Evolutionary conservation across 2,329 filamentous ascomycete species (phyloP), one percentile per base, ranked within the genome.

Genomic region (Fusarium goolgardi): DNA sequence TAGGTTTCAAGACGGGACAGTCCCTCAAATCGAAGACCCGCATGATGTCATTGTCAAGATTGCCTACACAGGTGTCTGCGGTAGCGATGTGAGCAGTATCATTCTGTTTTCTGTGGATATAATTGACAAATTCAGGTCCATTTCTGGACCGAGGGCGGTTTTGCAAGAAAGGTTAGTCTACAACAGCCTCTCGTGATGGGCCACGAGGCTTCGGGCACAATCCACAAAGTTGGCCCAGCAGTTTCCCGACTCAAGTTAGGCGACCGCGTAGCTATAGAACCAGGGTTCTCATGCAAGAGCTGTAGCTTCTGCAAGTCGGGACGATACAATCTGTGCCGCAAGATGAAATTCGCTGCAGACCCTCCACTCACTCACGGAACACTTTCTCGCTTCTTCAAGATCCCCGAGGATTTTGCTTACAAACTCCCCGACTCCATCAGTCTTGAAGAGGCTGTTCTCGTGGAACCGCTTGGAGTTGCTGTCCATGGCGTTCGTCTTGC

Each of bases 331-430:
- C 87, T 97, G 16, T 98, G 95, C 79, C 85, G 86, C 6, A 84
- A 91, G 52, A 97, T 98, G 93, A 82, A 81, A 18, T 98, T 98
- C 76, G 95, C 95, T 20, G 94, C 95, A 2, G 97, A 94, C 13
- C 95, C 95, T n/a, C 95, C 95, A 3, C 89, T 90, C 76, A 59
- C 52, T 3, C 90, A 97, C 78, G 94, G 94, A 51, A 97, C 94
- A 1, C 83, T 98, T 49, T 90, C 94, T 3, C 91, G 92, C 53
- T 96, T 94, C 83, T 97, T 95, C 83, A 77, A 84, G 10, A 84
- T 95, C 12, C 93, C 95, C 2, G 88, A 91, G 69, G 95, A 97
- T 78, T 97, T 97, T 77, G 97, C 93, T 85, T 96, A 96, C 81
- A 93, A 92, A 81, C 86, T 98, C 4, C 93, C 95, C 0, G 87